Base-by-base conservation (phyloP, 2,329 filamentous ascomycete genomes). In the Venturia carpophila region DNA sequence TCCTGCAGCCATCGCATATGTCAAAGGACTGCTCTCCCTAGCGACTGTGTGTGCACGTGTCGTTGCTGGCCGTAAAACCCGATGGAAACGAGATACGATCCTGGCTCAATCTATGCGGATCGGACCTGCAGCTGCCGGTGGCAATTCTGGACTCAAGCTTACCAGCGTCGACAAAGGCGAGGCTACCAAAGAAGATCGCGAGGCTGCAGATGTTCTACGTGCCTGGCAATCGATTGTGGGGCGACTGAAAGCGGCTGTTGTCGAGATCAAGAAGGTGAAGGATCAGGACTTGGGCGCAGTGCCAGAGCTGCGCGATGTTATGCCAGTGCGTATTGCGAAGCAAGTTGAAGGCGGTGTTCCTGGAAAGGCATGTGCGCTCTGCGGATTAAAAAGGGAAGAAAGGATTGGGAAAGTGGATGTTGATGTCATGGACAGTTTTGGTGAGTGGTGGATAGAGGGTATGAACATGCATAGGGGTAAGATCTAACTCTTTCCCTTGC, bases 381-480 rank as follows among this genome's bases (percentile, higher is more conserved):
- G 93, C 75, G 93, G 93, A 0, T 76, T 97, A 68, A 94, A 90
- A 77, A 82, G 93, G 68, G 91, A 96, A 49, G 93, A 97, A 77
- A 83, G 93, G 62, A 81, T 97, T 13, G 75, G 79, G 24, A 91
- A 87, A 71, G 83, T 94, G 42, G 92, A 96, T 71, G 79, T 87
- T 63, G 82, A 87, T 34, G 85, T 95, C 10, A 87, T 93, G 71
- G 93, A 97, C 75, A 92, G 89, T 74, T 97, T 97, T 79, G 92
- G 91, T 15, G 93, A 97, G 78, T 97, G 92, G 91, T 97, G 93
- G 93, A 81, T 89, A 52, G 92, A 97, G 58, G 88, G 78, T 49
- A 72, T 76, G 65, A 78, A 75, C 64, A 80, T 81, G 79, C 79
- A 93, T 74, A 92, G 91, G 88, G 91, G 73, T 75, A 69, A 62